phyloP scores from a whole-genome alignment of 2,329 filamentous ascomycete species.

The Aspergillus aculeatinus region DNA sequence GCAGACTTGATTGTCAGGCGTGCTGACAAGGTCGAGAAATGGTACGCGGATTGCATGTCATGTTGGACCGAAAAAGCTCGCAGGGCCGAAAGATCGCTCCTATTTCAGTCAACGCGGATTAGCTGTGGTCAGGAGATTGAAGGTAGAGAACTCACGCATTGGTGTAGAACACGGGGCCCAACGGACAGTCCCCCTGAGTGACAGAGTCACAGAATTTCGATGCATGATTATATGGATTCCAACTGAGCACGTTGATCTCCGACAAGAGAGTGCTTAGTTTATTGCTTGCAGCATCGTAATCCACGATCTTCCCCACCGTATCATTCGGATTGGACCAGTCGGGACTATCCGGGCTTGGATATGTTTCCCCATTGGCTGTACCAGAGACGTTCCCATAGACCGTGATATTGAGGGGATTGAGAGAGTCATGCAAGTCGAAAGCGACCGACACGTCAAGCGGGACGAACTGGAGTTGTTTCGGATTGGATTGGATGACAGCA shows the following conservation, averaged over 20 bases:
- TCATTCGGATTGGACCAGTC: slow-evolving; percentile 62
- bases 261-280: slow-evolving; percentile 72
- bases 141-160: slow-evolving; percentile 45
- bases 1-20: slow-evolving; percentile 75
- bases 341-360: slow-evolving; percentile 61
- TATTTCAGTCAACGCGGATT: slow-evolving; percentile 11
- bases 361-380: slow-evolving; percentile 50
- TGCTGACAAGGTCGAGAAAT: slow-evolving; percentile 77
- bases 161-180: slow-evolving; percentile 68
- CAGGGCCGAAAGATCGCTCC: slow-evolving; percentile 53
- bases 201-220: slow-evolving; percentile 66
- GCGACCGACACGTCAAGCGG: slow-evolving; percentile 71
- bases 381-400: slow-evolving; percentile 92
- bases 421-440: slow-evolving; percentile 63
- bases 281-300: slow-evolving; percentile 57
- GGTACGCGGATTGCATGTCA: slow-evolving; percentile 77
- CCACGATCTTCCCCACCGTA: slow-evolving; percentile 74
- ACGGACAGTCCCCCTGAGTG: slow-evolving; percentile 66
- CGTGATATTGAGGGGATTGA: slow-evolving; percentile 70
- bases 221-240: slow-evolving; percentile 62
- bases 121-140: not conserved
- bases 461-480: slow-evolving; percentile 72
- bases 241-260: slow-evolving; percentile 72
- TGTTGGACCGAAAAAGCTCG: slow-evolving; percentile 73
- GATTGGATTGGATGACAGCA: slow-evolving; percentile 58